A percentile compares a stretch with the other conserved stretches of the same genome.
phyloP scores from a whole-genome alignment of 2,329 filamentous ascomycete genomes.

The Cyclaneusma minus region DNA sequence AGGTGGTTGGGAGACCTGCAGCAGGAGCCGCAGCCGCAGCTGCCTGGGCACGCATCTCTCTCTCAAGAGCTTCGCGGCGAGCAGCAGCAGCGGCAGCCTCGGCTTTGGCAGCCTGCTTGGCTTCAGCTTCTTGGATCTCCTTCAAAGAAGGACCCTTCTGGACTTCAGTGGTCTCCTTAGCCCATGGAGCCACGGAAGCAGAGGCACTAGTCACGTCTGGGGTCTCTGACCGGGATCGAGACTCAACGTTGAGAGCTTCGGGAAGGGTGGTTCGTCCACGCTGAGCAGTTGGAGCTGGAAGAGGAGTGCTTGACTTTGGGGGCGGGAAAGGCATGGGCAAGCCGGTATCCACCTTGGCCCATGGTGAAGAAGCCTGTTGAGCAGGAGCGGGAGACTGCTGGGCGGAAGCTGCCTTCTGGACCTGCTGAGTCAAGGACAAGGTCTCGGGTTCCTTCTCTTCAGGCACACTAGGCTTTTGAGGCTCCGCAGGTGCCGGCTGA shows the following conservation, averaged over 20 bases:
- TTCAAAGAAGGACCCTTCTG: conserved; percentile 83
- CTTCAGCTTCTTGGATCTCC: conserved; percentile 93
- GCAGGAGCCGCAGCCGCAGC: conserved; percentile 42
- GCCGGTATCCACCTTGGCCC: conserved; percentile 43
- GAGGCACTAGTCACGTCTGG: conserved; percentile 39
- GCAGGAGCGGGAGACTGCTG: conserved; percentile 36
- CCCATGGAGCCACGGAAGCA: conserved; percentile 84
- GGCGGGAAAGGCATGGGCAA: conserved; percentile 64
- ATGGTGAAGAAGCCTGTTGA: conserved; percentile 31
- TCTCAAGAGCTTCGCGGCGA: conserved; percentile 65
- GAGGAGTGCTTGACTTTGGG: conserved; percentile 60
- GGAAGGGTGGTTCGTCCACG: conserved; percentile 71
- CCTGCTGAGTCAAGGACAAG: conserved; percentile 68
- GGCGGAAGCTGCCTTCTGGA: conserved; percentile 55
- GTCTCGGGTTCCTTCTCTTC: conserved; percentile 25
- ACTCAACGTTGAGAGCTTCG: conserved; percentile 49
- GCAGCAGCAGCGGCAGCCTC: conserved; percentile 68
- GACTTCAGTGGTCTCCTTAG: conserved; percentile 61
- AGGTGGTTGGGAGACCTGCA: conserved; percentile 70
- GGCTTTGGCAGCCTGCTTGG: conserved; percentile 76
- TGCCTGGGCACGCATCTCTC: conserved; percentile 54
- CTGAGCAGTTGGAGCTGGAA: conserved; percentile 81
- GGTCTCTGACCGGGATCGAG: conserved; percentile 63
- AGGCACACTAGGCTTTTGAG: conserved; percentile 8
- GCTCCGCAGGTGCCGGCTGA: background rate